Conservation (phyloP, 2,329 filamentous ascomycete genomes). For the Neoscytalidium dimidiatum region DNA sequence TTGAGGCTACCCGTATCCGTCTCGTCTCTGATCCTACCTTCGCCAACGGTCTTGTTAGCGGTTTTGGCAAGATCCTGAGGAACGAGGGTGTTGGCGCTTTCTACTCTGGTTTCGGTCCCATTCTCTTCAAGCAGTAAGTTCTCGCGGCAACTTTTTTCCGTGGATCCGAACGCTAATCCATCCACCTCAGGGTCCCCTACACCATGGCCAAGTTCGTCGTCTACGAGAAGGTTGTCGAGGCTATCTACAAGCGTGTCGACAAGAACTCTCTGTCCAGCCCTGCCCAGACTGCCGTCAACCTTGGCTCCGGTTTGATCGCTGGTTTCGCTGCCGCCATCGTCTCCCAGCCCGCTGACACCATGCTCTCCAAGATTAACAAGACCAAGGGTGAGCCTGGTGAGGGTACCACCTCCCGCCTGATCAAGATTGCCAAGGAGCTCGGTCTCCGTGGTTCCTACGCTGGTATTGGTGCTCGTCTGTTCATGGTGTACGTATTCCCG, state of each 20-base stretch:
- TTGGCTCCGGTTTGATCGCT: conserved; percentile 81
- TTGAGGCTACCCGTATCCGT: conserved; percentile 92
- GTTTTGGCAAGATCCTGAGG: conserved; percentile 81
- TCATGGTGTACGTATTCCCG: conserved; percentile 52
- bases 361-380: conserved; percentile 97
- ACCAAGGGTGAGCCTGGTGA: conserved; percentile 84
- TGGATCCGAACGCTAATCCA: conserved; percentile 26
- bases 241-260: conserved; percentile 68
- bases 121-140: conserved; percentile 45
- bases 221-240: conserved; percentile 83
- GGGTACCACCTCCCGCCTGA: conserved; percentile 74
- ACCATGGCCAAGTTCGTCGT: conserved; percentile 96
- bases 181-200: conserved; percentile 70
- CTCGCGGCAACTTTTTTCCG: neutral
- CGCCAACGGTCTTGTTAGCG: conserved; percentile 75
- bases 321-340: conserved; percentile 85
- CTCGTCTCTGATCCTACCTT: conserved; percentile 87
- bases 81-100: conserved; percentile 82
- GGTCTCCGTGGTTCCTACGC: conserved; percentile 75
- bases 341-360: conserved; percentile 89
- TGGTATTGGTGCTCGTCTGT: conserved; percentile 78
- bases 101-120: conserved; percentile 81
- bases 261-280: conserved; percentile 69
- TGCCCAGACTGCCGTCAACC: conserved; percentile 78
- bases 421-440: conserved; percentile 88